Base-by-base conservation (phyloP, 1,139 yeast genomes). In the Blastobotrys proliferans region DNA sequence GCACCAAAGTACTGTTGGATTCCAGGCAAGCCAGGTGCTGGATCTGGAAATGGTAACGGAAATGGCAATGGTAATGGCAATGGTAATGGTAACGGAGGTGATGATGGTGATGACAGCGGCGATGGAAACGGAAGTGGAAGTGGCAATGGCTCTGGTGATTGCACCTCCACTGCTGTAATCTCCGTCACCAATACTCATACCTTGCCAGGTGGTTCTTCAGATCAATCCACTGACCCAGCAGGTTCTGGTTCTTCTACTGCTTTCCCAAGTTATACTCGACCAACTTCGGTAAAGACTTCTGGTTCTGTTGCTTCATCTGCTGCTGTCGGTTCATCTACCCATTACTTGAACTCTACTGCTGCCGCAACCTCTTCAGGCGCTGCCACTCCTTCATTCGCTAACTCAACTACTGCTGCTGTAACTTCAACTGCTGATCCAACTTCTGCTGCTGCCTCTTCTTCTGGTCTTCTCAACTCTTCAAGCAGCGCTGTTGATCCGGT, bases 1-100 rank as follows among this genome's bases (percentile, higher is more conserved):
- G 14, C 34, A 4, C 35, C 41, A 31, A 22, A 16, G 29, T 38
- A 21, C 16, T 38, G 41, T 16, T 38, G 41, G 41, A 13, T 29
- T 30, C 30, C 35, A 10, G 27, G 28, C 20, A n/a, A 11, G 3
- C 4, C 22, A 9, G 40, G 40, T 13, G 11, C 26, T 2, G 35
- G 40, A 19, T 16, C 26, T 14, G 21, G 24, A 6, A 2, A 4
- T 20, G 40, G 40, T n/a, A 20, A 27, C 8, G 34, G 28, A 9
- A 8, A 17, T n/a, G 22, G 17, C 4, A 10, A 18, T 11, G 30
- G 38, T 14, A 14, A 17, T 4, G 33, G 20, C 13, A 6, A 18
- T 14, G 33, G 33, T 21, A 14, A 18, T 14, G 33, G 33, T 17
- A 8, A 4, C 13, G 35, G 35, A 3, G 11, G n/a, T 16, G 24